Evolutionary conservation across 2,329 filamentous ascomycete species (phyloP).

Genomic region (Lecanicillium sp.): DNA sequence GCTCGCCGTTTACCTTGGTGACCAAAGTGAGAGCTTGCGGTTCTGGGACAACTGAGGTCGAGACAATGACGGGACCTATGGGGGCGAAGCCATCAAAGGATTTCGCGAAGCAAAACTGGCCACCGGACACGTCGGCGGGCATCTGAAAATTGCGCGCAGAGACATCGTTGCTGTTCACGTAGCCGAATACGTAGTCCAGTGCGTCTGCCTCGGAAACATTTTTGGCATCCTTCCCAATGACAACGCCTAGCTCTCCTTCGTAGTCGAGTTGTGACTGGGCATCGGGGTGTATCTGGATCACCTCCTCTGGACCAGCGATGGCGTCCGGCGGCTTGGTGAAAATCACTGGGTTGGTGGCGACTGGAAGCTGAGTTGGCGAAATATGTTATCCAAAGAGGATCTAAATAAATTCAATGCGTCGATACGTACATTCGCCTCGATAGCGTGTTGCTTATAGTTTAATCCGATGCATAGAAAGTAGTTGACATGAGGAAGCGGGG

Average conservation of each 20-base stretch:
- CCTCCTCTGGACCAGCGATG: conserved; percentile 16
- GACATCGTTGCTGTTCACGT: conserved; percentile 50
- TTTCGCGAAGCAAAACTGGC: conserved; percentile 48
- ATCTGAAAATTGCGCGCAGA: conserved; percentile 45
- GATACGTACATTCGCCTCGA: conserved; percentile 17
- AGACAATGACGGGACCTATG: conserved; percentile 38
- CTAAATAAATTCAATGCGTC: too few relatives aligned
- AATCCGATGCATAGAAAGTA: conserved; percentile 23
- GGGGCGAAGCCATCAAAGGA: conserved; percentile 45
- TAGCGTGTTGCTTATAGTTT: conserved; percentile 24
- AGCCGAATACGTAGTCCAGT: conserved; percentile 48
- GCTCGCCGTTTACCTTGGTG: conserved; percentile 38
- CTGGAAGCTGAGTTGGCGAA: background rate
- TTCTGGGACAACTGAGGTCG: conserved; percentile 18
- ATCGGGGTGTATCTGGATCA: conserved; percentile 40
- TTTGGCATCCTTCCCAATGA: conserved; percentile 42
- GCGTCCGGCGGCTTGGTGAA: conserved; percentile 20
- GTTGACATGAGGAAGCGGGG: background rate
- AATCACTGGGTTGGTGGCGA: conserved; percentile 13
- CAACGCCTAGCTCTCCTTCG: conserved; percentile 41
- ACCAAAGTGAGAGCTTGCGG: conserved; percentile 4
- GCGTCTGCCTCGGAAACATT: conserved; percentile 42
- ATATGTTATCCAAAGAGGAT: too few relatives aligned
- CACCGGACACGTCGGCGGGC: conserved; percentile 25
- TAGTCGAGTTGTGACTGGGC: conserved; percentile 3